Conservation (phyloP, 352 stramenopile genomes). For the Pythium utonaiense region DNA sequence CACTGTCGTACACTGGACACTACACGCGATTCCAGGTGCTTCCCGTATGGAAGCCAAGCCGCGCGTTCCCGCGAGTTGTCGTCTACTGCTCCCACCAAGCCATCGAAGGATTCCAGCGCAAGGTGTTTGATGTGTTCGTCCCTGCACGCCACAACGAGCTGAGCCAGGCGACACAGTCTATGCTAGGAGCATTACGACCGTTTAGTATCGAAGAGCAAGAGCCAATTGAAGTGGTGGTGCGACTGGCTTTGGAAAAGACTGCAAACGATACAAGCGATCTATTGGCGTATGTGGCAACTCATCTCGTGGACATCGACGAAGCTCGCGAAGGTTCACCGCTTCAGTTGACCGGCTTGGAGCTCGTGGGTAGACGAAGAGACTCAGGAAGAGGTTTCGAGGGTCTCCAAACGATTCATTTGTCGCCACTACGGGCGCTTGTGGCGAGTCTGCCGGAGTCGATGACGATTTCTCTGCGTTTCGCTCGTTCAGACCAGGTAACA, state of each 20-base stretch:
- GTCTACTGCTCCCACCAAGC: background rate
- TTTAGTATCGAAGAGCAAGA: background rate
- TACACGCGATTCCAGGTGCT: too few relatives aligned
- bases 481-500: too few relatives aligned
- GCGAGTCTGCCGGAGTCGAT: background rate
- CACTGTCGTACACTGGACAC: too few relatives aligned
- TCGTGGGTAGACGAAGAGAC: background rate
- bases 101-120: background rate
- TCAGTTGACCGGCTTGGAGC: background rate
- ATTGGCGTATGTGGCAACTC: background rate
- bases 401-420: background rate
- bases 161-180: background rate
- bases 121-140: background rate
- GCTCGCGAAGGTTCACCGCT: background rate
- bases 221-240: background rate
- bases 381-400: background rate
- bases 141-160: background rate
- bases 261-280: background rate
- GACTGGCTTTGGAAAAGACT: background rate
- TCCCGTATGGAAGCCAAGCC: background rate
- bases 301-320: background rate
- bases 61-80: background rate
- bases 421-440: background rate
- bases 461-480: background rate
- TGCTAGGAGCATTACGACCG: background rate